Percentiles rank a stretch among this genome's conserved stretches.
Evolutionary conservation across 2,329 filamentous ascomycete genomes (phyloP).

Genomic region (Pyrenochaeta sp.): DNA sequence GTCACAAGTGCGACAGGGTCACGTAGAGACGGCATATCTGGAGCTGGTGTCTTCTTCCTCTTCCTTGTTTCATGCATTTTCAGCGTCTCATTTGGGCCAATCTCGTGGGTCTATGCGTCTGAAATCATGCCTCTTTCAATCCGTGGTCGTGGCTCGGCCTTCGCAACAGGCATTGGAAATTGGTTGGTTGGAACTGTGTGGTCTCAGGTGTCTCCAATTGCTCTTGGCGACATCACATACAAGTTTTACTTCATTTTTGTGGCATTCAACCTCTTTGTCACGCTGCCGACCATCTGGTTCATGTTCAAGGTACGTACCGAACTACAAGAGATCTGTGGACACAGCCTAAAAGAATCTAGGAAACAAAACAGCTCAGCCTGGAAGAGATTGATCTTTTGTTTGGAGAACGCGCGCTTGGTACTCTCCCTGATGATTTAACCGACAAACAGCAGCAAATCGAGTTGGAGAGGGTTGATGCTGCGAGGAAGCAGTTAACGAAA

Average conservation of each 20-base stretch:
- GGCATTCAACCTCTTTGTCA: slow-evolving; percentile 56
- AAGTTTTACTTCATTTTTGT: slow-evolving; percentile 67
- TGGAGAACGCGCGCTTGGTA: slow-evolving; percentile 59
- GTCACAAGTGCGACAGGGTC: slow-evolving; percentile 37
- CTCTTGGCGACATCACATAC: slow-evolving; percentile 58
- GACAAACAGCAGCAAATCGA: slow-evolving; percentile 33
- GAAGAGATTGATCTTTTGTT: slow-evolving; percentile 68
- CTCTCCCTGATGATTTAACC: slow-evolving; percentile 54
- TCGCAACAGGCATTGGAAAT: slow-evolving; percentile 65
- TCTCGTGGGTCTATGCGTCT: slow-evolving; percentile 69
- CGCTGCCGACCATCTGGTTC: slow-evolving; percentile 58
- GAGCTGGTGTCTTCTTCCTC: slow-evolving; percentile 70
- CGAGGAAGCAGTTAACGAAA: slow-evolving; percentile 23
- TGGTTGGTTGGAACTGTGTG: slow-evolving; percentile 67
- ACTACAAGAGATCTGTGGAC: fast-evolving
- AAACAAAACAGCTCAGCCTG: slow-evolving; percentile 54
- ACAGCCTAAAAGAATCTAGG: slow-evolving; percentile 23
- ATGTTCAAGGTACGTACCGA: slow-evolving; percentile 54
- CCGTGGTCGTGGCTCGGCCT: slow-evolving; percentile 65
- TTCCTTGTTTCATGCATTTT: slow-evolving; percentile 57
- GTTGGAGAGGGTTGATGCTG: slow-evolving; percentile 28
- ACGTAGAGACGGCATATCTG: slow-evolving; percentile 56
- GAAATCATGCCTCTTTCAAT: slow-evolving; percentile 72
- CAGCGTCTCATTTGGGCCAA: slow-evolving; percentile 42
- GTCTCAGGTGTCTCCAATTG: slow-evolving; percentile 65